Evolutionary conservation across 768 basidiomycete species (phyloP), one percentile per base, ranked within the genome.

Genomic region (Mycena chlorophos): DNA sequence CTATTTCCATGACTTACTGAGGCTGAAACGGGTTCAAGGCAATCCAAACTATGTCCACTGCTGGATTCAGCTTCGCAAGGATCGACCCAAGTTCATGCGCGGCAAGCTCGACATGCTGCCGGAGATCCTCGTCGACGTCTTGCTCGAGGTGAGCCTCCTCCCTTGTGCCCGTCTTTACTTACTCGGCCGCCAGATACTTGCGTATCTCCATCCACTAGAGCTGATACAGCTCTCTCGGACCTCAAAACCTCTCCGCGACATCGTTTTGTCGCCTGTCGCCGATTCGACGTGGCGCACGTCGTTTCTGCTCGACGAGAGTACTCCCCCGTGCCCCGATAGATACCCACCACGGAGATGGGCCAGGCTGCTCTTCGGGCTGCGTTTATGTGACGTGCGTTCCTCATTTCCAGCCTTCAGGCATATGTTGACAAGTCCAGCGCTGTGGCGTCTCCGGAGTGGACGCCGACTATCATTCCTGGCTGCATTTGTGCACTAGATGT

Each of bases 201-300:
- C 39, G 20, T 30, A 56, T 39, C 49, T 56, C 17, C 55, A 56
- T 19, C 55, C 55, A 20, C 42, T 56, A 17, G 43, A 47, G 40
- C 55, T 56, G 17, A 13, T 28, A 2, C 49, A 51, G 22, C 6
- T 56, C 39, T 43, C 50, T 14, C 50, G 49, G 16, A 39, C 50
- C 6, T 45, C 22, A 23, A 56, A 56, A 23, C 10, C 10, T 17
- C 50, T 56, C 17, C 42, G 19, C 22, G 42, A 51, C 8, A 28
- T 56, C 20, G 49, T 56, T 19, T 4, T 27, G 40, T 45, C 50
- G 4, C 30, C 55, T 2, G 20, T 56, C 26, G 40, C 55, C 1
- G 50, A 56, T 16, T 37, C 26, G 20, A 46, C 43, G 10, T 56
- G 55, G 55, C 55, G 49, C 6, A 37, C 34, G 16, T 51, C 55